A percentile compares a stretch with the other conserved stretches of the same genome.
phyloP scores from a whole-genome alignment of 805 yeast genomes.

The Wickerhamomyces bovis region DNA sequence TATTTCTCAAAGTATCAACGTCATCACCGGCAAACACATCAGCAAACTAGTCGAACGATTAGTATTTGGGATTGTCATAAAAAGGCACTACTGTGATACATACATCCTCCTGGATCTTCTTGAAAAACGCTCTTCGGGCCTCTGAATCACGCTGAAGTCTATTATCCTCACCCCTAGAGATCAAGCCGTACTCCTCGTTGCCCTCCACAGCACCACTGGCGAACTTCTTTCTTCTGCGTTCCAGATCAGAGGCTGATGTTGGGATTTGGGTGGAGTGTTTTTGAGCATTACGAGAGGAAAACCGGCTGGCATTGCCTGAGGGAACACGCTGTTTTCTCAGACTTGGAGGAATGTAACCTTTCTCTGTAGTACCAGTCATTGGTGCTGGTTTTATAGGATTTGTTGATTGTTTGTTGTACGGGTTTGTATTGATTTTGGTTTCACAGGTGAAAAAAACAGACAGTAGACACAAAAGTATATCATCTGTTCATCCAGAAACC shows the following conservation, averaged over 20 bases:
- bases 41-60: not conserved
- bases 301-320: not conserved
- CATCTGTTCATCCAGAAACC: not conserved
- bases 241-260: slow-evolving; percentile 8
- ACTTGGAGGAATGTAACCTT: not conserved
- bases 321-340: not conserved
- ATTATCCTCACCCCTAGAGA: slow-evolving; percentile 55
- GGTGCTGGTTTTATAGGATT: not conserved
- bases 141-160: slow-evolving; percentile 38
- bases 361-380: not conserved
- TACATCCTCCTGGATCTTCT: slow-evolving; percentile 28
- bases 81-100: slow-evolving; percentile 4
- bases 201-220: slow-evolving; percentile 18
- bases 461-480: not conserved
- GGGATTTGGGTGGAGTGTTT: not conserved
- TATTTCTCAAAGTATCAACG: not conserved
- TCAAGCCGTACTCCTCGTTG: slow-evolving; percentile 39
- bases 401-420: not conserved
- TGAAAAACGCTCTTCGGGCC: slow-evolving; percentile 37
- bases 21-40: slow-evolving; percentile 1
- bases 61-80: not conserved
- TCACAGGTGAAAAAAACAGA: not conserved
- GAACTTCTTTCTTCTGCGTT: slow-evolving; percentile 31
- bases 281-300: not conserved
- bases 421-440: not conserved